These are phyloP conservation scores for Clitoria ternatea DNA, from an alignment of 306 rosid species.

Conservation along the genomic window DNA sequence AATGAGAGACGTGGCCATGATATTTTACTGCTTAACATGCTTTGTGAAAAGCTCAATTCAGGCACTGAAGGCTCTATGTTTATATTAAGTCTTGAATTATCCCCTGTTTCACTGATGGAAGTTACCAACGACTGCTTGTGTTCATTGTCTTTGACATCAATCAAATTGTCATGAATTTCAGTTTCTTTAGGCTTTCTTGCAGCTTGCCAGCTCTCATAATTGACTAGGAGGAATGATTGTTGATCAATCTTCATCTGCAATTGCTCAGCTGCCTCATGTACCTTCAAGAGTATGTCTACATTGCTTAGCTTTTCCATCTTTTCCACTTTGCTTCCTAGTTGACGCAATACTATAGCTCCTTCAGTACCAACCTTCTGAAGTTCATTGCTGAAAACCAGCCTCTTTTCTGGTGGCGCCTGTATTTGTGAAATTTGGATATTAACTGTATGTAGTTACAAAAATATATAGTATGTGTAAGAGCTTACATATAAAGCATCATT, in stretches of 20 bases:
- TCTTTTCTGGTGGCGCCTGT: slow-evolving; percentile 61
- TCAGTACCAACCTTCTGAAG: slow-evolving; percentile 57
- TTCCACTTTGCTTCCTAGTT: slow-evolving; percentile 58
- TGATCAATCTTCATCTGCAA: slow-evolving; percentile 57
- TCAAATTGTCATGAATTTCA: slow-evolving; percentile 14
- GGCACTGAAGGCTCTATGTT: slow-evolving; percentile 24
- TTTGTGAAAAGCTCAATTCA: slow-evolving; percentile 44
- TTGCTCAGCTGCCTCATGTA: slow-evolving; percentile 58
- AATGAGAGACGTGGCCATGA: slow-evolving; percentile 54
- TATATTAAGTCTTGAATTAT: slow-evolving; percentile 22
- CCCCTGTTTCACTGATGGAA: slow-evolving; percentile 39
- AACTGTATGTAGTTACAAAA: background rate
- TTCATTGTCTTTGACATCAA: slow-evolving; percentile 32
- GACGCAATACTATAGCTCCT: slow-evolving; percentile 57
- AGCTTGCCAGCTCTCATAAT: slow-evolving; percentile 46
- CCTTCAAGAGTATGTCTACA: slow-evolving; percentile 36
- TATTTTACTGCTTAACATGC: background rate
- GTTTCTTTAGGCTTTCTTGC: slow-evolving; percentile 31
- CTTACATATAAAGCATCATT: background rate
- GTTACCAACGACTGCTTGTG: slow-evolving; percentile 31
- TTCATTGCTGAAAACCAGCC: slow-evolving; percentile 44
- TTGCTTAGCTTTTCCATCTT: slow-evolving; percentile 54
- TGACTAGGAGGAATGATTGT: slow-evolving; percentile 57
- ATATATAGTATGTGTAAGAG: background rate
- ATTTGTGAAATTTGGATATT: background rate